phyloP scores from a whole-genome alignment of 768 basidiomycete genomes.

The Termitomyces sp. region DNA sequence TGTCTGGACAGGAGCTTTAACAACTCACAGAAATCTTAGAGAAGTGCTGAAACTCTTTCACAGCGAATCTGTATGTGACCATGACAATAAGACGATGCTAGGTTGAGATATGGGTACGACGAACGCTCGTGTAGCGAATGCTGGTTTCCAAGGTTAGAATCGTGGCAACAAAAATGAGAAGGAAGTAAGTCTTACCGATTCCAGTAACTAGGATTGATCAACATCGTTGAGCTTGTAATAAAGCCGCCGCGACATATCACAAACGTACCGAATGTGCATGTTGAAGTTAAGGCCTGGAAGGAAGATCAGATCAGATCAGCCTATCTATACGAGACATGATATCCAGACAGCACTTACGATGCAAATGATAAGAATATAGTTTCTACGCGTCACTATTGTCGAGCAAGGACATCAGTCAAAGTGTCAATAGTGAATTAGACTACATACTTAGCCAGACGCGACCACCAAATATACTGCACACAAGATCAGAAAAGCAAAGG shows the following conservation, averaged over 20 bases:
- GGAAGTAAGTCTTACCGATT: conserved; percentile 9
- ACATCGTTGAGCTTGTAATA: neutral
- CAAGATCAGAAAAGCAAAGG: neutral
- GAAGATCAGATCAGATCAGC: neutral
- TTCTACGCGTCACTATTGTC: conserved; percentile 16
- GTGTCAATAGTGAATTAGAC: neutral
- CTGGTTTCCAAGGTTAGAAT: conserved; percentile 8
- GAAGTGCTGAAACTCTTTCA: conserved; percentile 22
- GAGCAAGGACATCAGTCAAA: neutral
- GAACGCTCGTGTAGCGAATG: conserved; percentile 25
- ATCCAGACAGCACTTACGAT: conserved; percentile 14
- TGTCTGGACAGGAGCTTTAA: neutral
- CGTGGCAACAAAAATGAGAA: neutral
- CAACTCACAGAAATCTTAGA: conserved; percentile 20
- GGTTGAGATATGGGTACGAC: neutral
- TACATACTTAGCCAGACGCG: conserved; percentile 23
- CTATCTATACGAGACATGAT: no score
- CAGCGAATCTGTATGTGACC: conserved; percentile 14
- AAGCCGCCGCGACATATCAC: neutral
- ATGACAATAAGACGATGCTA: neutral
- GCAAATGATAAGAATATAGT: conserved; percentile 10
- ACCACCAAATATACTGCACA: conserved; percentile 19
- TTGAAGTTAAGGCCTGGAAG: conserved; percentile 9
- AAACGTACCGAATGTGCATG: conserved; percentile 14
- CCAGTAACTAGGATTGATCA: conserved; percentile 9